Percentiles rank a stretch among this genome's conserved stretches.
Evolutionary conservation across 805 yeast species (phyloP).

Genomic region (Sugiyamaella lignohabitans): DNA sequence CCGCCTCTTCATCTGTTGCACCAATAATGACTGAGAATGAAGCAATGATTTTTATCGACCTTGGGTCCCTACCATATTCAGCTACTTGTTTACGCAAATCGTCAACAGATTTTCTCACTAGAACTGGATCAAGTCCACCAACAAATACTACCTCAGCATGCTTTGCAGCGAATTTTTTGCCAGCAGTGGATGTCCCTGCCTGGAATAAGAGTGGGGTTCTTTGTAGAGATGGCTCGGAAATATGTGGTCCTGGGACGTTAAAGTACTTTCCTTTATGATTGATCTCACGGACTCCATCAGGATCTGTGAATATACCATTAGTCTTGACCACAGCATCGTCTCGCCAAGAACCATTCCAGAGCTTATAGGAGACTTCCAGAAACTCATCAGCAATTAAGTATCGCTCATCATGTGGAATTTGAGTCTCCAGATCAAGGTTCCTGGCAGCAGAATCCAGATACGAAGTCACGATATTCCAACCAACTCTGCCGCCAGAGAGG

Average conservation of each 20-base stretch:
- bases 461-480: constrained; percentile 42
- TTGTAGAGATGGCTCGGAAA: constrained; percentile 36
- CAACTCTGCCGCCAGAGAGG: constrained; percentile 37
- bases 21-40: constrained; percentile 35
- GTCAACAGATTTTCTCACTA: constrained; percentile 27
- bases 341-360: constrained; percentile 39
- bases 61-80: constrained; percentile 32
- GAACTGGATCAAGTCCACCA: constrained; percentile 31
- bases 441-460: constrained; percentile 39
- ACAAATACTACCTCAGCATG: constrained; percentile 39
- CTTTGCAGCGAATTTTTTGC: constrained; percentile 39
- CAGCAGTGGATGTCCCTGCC: constrained; percentile 39
- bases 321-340: constrained; percentile 35
- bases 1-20: constrained; percentile 37
- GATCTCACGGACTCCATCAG: constrained; percentile 36
- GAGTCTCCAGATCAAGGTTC: constrained; percentile 33
- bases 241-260: constrained; percentile 40
- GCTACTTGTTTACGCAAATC: constrained; percentile 30
- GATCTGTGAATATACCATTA: constrained; percentile 20
- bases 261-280: constrained; percentile 37
- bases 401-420: constrained; percentile 37
- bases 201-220: constrained; percentile 37
- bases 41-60: constrained; percentile 35
- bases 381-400: constrained; percentile 37
- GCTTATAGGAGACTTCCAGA: constrained; percentile 34